These are phyloP conservation scores for Barnettozyma populi DNA, from an alignment of 805 yeast species.

Conservation along the genomic window DNA sequence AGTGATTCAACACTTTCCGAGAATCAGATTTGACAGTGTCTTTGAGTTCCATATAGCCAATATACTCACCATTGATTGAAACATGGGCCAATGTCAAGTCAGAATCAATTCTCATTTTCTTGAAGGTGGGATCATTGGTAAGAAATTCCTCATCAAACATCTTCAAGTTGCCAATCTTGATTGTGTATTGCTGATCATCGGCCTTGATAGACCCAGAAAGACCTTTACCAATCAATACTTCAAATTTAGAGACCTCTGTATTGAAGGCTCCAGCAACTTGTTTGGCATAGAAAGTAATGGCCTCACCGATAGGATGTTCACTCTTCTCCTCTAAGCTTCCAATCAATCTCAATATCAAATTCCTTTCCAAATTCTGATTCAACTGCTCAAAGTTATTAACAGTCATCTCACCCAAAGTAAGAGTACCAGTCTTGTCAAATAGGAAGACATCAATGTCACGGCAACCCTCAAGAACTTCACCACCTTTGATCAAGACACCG, in stretches of 20 bases:
- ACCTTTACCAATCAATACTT: slow-evolving; percentile 36
- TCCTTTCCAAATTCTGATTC: slow-evolving; percentile 7
- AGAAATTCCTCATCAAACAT: slow-evolving; percentile 14
- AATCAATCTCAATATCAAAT: slow-evolving; percentile 42
- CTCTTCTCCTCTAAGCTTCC: slow-evolving; percentile 59
- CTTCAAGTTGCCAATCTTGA: slow-evolving; percentile 49
- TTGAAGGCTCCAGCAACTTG: slow-evolving; percentile 3
- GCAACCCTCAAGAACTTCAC: slow-evolving; percentile 77
- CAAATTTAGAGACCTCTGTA: slow-evolving; percentile 19
- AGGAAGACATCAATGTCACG: slow-evolving; percentile 58
- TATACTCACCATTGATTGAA: slow-evolving; percentile 47
- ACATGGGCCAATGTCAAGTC: slow-evolving; percentile 50
- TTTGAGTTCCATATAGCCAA: slow-evolving; percentile 61
- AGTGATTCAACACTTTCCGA: slow-evolving; percentile 47
- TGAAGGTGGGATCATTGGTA: slow-evolving; percentile 11
- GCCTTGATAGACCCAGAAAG: slow-evolving; percentile 22
- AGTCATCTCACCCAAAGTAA: slow-evolving; percentile 79
- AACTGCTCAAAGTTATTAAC: slow-evolving; percentile 26
- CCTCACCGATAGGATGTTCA: slow-evolving; percentile 86
- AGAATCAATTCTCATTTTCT: slow-evolving; percentile 21
- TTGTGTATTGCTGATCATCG: slow-evolving; percentile 23
- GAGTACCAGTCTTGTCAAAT: slow-evolving; percentile 95
- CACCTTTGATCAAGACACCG: slow-evolving; percentile 92
- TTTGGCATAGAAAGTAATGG: slow-evolving; percentile 44
- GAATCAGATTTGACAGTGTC: slow-evolving; percentile 72